Conservation (phyloP, 306 rosid species). For the Chamaecrista fasciculata region DNA sequence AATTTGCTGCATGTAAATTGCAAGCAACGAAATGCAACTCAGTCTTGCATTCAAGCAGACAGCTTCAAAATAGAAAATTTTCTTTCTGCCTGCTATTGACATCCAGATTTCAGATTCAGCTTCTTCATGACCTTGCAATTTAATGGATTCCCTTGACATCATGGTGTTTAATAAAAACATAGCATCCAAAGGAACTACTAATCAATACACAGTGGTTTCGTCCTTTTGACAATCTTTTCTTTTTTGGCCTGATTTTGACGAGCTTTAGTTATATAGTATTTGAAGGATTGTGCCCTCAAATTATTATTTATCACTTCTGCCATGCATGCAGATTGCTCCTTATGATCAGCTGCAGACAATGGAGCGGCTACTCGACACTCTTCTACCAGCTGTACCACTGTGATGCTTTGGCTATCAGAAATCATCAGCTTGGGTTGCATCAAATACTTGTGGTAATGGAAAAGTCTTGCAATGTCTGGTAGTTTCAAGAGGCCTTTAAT, state of each 20-base stretch:
- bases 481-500: constrained; percentile 21
- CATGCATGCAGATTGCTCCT: constrained; percentile 76
- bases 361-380: constrained; percentile 72
- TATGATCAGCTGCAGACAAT: constrained; percentile 88
- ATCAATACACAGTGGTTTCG: background rate
- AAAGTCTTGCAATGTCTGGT: background rate
- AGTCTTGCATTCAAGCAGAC: background rate
- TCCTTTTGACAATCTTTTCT: background rate
- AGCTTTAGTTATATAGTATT: background rate
- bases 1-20: background rate
- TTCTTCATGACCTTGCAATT: background rate
- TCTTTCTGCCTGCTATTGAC: background rate
- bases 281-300: background rate
- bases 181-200: background rate
- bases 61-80: background rate
- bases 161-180: background rate
- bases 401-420: constrained; percentile 26
- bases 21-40: background rate
- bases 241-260: background rate
- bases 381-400: constrained; percentile 49
- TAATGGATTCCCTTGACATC: background rate
- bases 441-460: constrained; percentile 11
- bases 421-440: constrained; percentile 27
- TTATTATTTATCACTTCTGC: constrained; percentile 10
- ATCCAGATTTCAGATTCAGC: background rate